Base-by-base conservation (phyloP, 108 stramenopile genomes). In the Skeletonema grethae region DNA sequence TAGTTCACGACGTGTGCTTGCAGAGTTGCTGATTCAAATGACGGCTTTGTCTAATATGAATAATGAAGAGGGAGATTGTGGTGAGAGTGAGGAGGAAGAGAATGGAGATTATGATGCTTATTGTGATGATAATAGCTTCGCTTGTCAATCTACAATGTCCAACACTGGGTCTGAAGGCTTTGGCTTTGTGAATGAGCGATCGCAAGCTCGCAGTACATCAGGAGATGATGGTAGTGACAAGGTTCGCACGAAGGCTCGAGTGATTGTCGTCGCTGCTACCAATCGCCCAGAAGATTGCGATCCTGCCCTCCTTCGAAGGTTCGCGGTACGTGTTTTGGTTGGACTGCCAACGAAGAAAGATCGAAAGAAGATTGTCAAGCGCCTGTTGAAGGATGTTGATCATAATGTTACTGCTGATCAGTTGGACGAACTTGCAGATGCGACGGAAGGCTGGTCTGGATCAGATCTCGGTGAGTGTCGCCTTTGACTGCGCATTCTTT, bases 271-370 rank as follows among this genome's bases (percentile, higher is more conserved):
- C 10, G 94, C 91, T 30, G 94, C 94, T 0, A 95, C 94, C 3
- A 95, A 95, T 67, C 78, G 94, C 24, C 91, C 90, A 7, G 90
- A 87, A 66, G 91, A 92, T 45, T 92, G 88, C 55, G 94, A 95
- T 65, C 85, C 91, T 25, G 94, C 94, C 29, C 78, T 95, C 30
- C 70, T 95, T 15, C 90, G 91, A 29, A 79, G 94, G 8, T 95
- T 95, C 66, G 83, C 85, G 3, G 85, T 95, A 12, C 88, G 88
- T 9, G 87, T 92, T 2, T 41, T 80, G 41, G 88, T 95, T 9
- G 87, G 84, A 7, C 41, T 88, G 9, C 94, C 94, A 4, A 67
- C 84, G 1, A 59, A 36, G 36, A 71, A 63, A 31, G 91, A 92
- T 61, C 70, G 94, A n/a, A 79, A 58, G 45, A 87, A 87, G 72